These are phyloP conservation scores for Ophiostoma pallidulum DNA, from an alignment of 2,329 filamentous ascomycete genomes.

Conservation along the genomic window DNA sequence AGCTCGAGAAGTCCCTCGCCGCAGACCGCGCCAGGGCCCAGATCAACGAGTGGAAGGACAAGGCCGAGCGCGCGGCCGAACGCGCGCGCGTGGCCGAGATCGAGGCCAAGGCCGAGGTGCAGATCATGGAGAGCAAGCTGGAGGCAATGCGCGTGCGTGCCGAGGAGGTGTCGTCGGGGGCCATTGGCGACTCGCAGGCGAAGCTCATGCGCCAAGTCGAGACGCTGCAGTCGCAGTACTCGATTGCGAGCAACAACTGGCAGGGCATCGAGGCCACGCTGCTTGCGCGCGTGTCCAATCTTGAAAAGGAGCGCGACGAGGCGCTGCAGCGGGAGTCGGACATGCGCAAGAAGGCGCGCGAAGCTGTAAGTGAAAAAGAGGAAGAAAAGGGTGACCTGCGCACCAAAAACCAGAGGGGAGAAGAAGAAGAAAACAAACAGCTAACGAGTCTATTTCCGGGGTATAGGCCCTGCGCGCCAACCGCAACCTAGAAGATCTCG, in stretches of 20 bases:
- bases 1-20: constrained; percentile 67
- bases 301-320: constrained; percentile 91
- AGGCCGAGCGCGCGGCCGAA: constrained; percentile 63
- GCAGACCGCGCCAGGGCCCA: constrained; percentile 58
- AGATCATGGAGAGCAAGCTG: constrained; percentile 77
- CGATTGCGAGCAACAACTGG: constrained; percentile 93
- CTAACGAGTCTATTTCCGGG: background rate
- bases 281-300: constrained; percentile 60
- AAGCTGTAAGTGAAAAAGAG: constrained; percentile 55
- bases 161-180: constrained; percentile 81
- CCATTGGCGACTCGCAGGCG: constrained; percentile 71
- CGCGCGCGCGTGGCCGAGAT: constrained; percentile 57
- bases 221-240: constrained; percentile 89
- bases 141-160: constrained; percentile 77
- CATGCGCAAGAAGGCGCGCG: constrained; percentile 78
- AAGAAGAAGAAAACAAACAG: constrained; percentile 19
- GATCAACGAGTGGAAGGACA: constrained; percentile 62
- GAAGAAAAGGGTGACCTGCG: too few species aligned
- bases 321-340: constrained; percentile 74
- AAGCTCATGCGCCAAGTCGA: constrained; percentile 92
- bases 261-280: constrained; percentile 88
- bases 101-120: constrained; percentile 69
- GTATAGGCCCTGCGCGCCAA: constrained; percentile 49
- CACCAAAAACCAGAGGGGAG: too few species aligned
- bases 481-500: constrained; percentile 72